These are phyloP conservation scores for Globisporangium acanthophoron DNA, from an alignment of 352 stramenopile genomes.

Conservation along the genomic window DNA sequence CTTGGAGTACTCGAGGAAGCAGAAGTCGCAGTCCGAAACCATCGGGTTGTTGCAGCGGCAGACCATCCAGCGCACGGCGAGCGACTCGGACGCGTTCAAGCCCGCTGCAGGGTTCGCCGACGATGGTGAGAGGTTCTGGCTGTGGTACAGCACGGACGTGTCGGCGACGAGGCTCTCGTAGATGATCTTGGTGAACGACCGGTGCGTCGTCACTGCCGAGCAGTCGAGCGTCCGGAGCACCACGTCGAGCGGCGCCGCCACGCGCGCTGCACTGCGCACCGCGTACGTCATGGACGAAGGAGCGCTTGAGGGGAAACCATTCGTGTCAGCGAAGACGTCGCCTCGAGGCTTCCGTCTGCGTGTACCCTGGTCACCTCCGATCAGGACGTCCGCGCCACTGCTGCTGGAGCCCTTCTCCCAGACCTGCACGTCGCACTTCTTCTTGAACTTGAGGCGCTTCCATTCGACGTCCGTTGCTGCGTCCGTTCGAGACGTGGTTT, in stretches of 20 bases:
- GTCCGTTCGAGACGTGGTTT: not conserved
- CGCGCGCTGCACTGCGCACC: constrained; percentile 51
- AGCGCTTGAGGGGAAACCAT: not conserved
- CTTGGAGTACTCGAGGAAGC: constrained; percentile 66
- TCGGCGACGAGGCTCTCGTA: constrained; percentile 67
- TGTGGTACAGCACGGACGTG: constrained; percentile 72
- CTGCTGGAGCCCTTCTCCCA: constrained; percentile 45
- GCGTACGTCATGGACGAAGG: constrained; percentile 23
- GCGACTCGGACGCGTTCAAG: constrained; percentile 20
- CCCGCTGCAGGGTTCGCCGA: not conserved
- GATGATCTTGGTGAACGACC: constrained; percentile 72
- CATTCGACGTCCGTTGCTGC: constrained; percentile 8
- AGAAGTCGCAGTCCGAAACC: constrained; percentile 67
- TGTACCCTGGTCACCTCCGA: not conserved
- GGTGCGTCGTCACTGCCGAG: constrained; percentile 43
- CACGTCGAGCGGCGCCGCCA: constrained; percentile 41
- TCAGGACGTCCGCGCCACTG: not conserved
- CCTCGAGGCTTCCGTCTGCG: not conserved
- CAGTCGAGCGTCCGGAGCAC: constrained; percentile 63
- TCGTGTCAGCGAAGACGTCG: not conserved
- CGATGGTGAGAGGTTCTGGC: constrained; percentile 13
- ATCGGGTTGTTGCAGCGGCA: constrained; percentile 60
- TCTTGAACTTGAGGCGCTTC: constrained; percentile 30
- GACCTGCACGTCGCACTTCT: constrained; percentile 22
- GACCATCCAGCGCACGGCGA: constrained; percentile 69